A percentile compares a stretch with the other conserved stretches of the same genome.
Conservation (phyloP, 306 rosid genomes). For the Dryas alaskensis region DNA sequence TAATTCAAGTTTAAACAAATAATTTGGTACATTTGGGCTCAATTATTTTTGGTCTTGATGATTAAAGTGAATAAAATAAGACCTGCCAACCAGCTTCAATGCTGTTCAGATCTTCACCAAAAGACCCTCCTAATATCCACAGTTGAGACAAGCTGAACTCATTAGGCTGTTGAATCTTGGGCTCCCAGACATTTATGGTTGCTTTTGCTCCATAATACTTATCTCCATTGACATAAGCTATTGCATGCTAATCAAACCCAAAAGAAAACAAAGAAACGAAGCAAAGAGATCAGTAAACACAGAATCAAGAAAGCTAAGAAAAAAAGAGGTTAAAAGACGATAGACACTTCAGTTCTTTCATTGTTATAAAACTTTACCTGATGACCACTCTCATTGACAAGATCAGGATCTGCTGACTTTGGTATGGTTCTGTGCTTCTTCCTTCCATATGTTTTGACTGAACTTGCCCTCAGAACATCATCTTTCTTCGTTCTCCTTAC, state of each 20-base stretch:
- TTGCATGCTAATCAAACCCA: constrained; percentile 72
- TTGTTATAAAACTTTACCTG: constrained; percentile 52
- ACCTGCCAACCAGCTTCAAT: constrained; percentile 99
- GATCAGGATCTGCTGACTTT: constrained; percentile 92
- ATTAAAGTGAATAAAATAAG: background rate
- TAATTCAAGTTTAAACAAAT: background rate
- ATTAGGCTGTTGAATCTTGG: constrained; percentile 85
- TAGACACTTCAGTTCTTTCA: background rate
- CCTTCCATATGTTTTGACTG: constrained; percentile 81
- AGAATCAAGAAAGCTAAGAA: background rate
- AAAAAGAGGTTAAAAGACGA: background rate
- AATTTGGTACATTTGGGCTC: background rate
- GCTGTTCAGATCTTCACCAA: constrained; percentile 98
- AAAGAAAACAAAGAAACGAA: constrained; percentile 1
- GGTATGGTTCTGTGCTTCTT: constrained; percentile 77
- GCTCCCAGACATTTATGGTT: constrained; percentile 97
- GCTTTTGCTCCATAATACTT: constrained; percentile 95
- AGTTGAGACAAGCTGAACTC: constrained; percentile 98
- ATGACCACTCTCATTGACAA: constrained; percentile 90
- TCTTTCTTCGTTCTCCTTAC: constrained; percentile 80
- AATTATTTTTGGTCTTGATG: constrained; percentile 10
- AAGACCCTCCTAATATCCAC: constrained; percentile 94
- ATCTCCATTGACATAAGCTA: constrained; percentile 94
- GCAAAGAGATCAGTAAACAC: background rate
- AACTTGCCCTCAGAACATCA: constrained; percentile 87